Evolutionary conservation across 163 green algal species (phyloP).

Genomic region (Scenedesmus sp.): DNA sequence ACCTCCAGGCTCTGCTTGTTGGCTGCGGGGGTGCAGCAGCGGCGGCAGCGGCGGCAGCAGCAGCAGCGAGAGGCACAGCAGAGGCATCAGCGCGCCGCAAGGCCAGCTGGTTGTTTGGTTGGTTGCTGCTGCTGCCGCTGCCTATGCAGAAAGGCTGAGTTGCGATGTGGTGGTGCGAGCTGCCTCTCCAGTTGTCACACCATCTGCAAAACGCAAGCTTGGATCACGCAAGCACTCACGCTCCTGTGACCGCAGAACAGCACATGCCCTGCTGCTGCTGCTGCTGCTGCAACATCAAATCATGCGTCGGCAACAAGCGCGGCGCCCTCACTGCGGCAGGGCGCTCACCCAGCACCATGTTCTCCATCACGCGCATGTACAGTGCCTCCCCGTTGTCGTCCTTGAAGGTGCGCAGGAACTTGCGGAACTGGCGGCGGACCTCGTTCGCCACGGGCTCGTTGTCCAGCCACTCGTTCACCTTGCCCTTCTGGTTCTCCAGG

Average conservation of each 20-base stretch:
- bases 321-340: too few relatives aligned
- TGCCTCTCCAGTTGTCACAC: too few relatives aligned
- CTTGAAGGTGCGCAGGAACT: conserved; percentile 81
- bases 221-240: too few relatives aligned
- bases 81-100: not conserved
- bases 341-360: conserved; percentile 80
- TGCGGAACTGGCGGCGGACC: conserved; percentile 75
- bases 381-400: conserved; percentile 74
- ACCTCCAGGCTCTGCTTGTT: conserved; percentile 87
- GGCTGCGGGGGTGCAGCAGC: conserved; percentile 45
- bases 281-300: not conserved
- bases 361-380: conserved; percentile 72
- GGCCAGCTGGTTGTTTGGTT: not conserved
- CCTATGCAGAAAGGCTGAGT: too few relatives aligned
- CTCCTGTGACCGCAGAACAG: not conserved
- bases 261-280: not conserved
- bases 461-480: conserved; percentile 81
- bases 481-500: conserved; percentile 36
- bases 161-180: too few relatives aligned
- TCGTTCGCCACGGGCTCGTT: conserved; percentile 72
- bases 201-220: too few relatives aligned
- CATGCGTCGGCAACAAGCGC: too few relatives aligned
- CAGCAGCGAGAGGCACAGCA: not conserved
- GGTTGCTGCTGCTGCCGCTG: too few relatives aligned
- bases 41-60: conserved; percentile 3